phyloP scores from a whole-genome alignment of 208 protist genomes.

The Acanthamoeba triangularis region DNA sequence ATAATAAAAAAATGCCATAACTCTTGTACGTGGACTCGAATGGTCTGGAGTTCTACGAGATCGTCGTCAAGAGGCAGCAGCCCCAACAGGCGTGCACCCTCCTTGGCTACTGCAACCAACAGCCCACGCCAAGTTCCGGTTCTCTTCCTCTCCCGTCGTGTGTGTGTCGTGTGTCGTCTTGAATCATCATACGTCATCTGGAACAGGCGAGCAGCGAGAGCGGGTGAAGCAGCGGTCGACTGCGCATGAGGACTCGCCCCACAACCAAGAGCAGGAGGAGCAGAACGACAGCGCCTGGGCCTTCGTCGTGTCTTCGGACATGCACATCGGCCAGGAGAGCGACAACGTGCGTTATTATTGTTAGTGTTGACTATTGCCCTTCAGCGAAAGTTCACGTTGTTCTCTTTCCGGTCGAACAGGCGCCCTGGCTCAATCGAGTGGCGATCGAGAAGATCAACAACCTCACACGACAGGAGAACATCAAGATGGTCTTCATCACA shows the following conservation, averaged over 20 bases:
- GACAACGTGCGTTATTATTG: background rate
- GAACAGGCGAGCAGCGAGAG: background rate
- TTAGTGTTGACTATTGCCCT: too few relatives aligned
- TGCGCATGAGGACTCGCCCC: background rate
- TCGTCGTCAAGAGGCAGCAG: slow-evolving; percentile 34
- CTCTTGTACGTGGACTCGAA: background rate
- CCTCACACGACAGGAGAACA: background rate
- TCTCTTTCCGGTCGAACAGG: too few relatives aligned
- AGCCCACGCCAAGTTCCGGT: background rate
- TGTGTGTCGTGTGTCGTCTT: too few relatives aligned
- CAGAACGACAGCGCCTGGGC: background rate
- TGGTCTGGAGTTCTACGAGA: slow-evolving; percentile 3
- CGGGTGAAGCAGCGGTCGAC: background rate
- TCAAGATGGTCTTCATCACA: slow-evolving; percentile 48
- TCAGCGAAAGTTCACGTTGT: too few relatives aligned
- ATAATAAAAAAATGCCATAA: background rate
- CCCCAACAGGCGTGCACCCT: background rate
- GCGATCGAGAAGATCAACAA: slow-evolving; percentile 31
- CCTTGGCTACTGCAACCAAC: background rate
- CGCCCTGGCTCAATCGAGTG: slow-evolving; percentile 22
- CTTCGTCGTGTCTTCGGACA: background rate
- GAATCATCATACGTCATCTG: background rate
- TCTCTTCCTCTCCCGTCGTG: too few relatives aligned
- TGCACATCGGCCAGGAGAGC: slow-evolving; percentile 19
- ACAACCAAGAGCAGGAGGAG: background rate